Base-by-base conservation (phyloP, 2,329 filamentous ascomycete species). In the Boeremia lycopersici region DNA sequence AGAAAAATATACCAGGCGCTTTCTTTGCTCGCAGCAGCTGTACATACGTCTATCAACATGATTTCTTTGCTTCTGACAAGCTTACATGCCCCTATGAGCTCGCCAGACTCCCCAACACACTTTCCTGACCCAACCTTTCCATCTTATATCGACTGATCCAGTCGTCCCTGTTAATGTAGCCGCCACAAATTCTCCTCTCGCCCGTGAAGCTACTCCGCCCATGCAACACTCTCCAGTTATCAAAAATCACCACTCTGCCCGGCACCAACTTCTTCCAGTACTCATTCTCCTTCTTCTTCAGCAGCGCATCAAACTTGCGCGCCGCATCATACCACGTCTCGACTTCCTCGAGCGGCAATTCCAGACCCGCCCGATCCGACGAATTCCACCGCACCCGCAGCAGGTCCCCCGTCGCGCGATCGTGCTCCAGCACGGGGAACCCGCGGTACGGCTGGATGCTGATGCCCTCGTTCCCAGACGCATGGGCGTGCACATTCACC, bases 211-310 rank as follows among this genome's bases (percentile, higher is more conserved):
- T 85, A 46, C 87, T 87, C 64, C 95, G 82, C 1, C 93, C 95
- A 74, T 99, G 95, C 64, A 98, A 78, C 30, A 97, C 89, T 55
- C 95, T 84, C 92, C 93, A 97, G 70, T 99, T 98, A 72, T 99
- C 91, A 74, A 99, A 97, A 41, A 98, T 89, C 90, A 97, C 69
- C 6, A 91, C 83, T 47, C 81, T 86, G 2, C 95, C 95, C 0
- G 95, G 93, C 66, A 83, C 77, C 50, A 99, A 78, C 74, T 96
- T 89, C 60, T 89, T 87, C 88, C 89, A 89, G 69, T 89, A 93
- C 73, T 95, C 85, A 60, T 86, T 84, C 48, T 85, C 78, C 48
- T 80, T 73, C 45, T 86, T 82, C 65, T 80, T 86, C 49, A 98
- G 69, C 26, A 96, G 84, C 23, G 80, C 76, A 59, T 90, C 81